These are phyloP conservation scores for Cryphonectria carpinicola DNA, from an alignment of 2,329 filamentous ascomycete genomes.

Conservation along the genomic window DNA sequence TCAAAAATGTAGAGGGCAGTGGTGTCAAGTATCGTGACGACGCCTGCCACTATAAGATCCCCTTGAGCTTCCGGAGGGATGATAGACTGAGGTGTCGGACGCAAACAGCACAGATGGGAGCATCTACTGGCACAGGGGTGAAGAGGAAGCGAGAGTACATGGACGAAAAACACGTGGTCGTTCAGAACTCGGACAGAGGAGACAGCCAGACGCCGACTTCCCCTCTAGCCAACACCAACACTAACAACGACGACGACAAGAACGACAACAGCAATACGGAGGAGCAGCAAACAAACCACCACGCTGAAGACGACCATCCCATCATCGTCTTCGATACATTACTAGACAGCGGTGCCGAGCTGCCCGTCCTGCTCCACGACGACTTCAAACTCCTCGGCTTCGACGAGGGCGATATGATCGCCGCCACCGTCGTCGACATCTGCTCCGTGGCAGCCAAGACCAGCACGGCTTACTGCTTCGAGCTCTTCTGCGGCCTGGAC, in stretches of 20 bases:
- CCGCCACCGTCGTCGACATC: slow-evolving; percentile 36
- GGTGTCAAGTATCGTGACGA: slow-evolving; percentile 34
- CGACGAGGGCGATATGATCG: slow-evolving; percentile 37
- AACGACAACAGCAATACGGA: slow-evolving; percentile 6
- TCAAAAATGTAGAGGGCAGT: slow-evolving; percentile 11
- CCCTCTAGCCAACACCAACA: background rate
- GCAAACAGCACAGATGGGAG: slow-evolving; percentile 1
- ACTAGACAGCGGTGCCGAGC: slow-evolving; percentile 49
- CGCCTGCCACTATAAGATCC: slow-evolving; percentile 37
- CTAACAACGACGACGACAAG: background rate
- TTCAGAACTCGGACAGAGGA: background rate
- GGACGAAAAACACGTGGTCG: background rate
- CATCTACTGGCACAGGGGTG: background rate
- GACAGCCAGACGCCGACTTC: background rate
- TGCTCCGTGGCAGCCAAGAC: slow-evolving; percentile 31
- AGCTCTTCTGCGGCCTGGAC: slow-evolving; percentile 41
- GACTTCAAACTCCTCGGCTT: slow-evolving; percentile 44
- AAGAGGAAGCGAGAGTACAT: slow-evolving; percentile 3
- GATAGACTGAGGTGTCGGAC: slow-evolving; percentile 22
- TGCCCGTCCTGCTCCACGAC: slow-evolving; percentile 41
- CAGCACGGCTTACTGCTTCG: slow-evolving; percentile 37
- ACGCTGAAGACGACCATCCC: slow-evolving; percentile 32
- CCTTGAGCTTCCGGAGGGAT: slow-evolving; percentile 37
- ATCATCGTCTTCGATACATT: slow-evolving; percentile 40
- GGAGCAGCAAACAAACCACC: background rate